Conservation (phyloP, 306 rosid species). For the Spatholobus suberectus region DNA sequence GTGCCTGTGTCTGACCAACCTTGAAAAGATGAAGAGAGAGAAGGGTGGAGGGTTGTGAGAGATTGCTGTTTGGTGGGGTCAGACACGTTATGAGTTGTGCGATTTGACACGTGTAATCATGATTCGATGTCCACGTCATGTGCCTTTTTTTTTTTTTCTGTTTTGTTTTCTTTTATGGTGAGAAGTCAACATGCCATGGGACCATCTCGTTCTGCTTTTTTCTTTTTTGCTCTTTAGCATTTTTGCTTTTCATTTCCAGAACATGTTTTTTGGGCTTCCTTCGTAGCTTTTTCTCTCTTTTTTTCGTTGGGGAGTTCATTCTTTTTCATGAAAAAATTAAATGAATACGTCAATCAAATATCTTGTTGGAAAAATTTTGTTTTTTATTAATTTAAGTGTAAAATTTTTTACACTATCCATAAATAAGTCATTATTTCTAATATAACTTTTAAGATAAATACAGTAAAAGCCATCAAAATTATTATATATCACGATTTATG, state of each 20-base stretch:
- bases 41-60: background rate
- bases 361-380: no score
- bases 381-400: no score
- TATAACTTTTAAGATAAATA: no score
- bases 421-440: no score
- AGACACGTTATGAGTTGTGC: background rate
- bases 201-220: constrained; percentile 41
- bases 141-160: background rate
- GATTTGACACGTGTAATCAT: constrained; percentile 45
- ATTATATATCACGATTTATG: no score
- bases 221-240: background rate
- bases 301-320: background rate
- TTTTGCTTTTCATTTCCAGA: constrained; percentile 21
- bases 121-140: constrained; percentile 1
- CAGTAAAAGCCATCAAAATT: no score
- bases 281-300: background rate
- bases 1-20: constrained; percentile 64
- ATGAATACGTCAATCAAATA: background rate
- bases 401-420: no score
- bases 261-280: constrained; percentile 34
- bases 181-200: constrained; percentile 60
- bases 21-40: constrained; percentile 47
- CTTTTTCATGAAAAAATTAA: constrained; percentile 28
- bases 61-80: constrained; percentile 54
- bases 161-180: constrained; percentile 39